Evolutionary conservation across 192 early-diverging fungal genomes (phyloP).

Genomic region (Cladochytrium replicatum): DNA sequence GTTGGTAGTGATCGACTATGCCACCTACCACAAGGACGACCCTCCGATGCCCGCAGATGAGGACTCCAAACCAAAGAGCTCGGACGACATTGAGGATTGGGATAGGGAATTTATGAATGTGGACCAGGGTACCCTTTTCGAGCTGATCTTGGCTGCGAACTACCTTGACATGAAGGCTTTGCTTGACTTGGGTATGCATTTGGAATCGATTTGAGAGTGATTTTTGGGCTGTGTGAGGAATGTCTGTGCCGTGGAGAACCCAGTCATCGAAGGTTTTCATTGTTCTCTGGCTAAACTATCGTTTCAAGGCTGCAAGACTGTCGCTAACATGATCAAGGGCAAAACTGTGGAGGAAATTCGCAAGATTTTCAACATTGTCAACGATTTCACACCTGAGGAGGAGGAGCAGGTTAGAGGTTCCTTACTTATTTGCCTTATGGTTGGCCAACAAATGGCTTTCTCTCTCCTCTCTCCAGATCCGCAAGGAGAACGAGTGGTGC

Average conservation of each 20-base stretch:
- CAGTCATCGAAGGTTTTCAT: constrained; percentile 7
- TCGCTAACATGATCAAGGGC: constrained; percentile 86
- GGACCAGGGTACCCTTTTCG: constrained; percentile 89
- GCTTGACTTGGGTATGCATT: constrained; percentile 41
- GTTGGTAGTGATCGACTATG: constrained; percentile 69
- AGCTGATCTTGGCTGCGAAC: constrained; percentile 71
- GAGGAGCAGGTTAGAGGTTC: constrained; percentile 42
- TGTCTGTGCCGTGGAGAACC: neutral
- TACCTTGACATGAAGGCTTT: constrained; percentile 54
- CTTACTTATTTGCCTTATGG: neutral
- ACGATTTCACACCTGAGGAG: constrained; percentile 64
- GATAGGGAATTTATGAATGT: constrained; percentile 84
- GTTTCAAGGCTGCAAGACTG: constrained; percentile 59
- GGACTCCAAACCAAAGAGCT: constrained; percentile 50
- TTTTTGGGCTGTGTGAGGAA: too few relatives aligned
- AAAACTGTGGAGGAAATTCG: constrained; percentile 85
- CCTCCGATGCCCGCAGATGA: constrained; percentile 41
- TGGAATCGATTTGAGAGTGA: too few relatives aligned
- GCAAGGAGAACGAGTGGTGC: constrained; percentile 35
- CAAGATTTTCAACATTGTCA: constrained; percentile 51
- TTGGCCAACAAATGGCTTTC: too few relatives aligned
- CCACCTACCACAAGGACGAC: constrained; percentile 75
- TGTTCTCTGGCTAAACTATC: constrained; percentile 2
- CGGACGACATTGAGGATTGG: constrained; percentile 79
- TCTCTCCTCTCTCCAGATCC: constrained; percentile 4